These are phyloP conservation scores for Blastobotrys niveus DNA, from an alignment of 1,139 yeast species.

Conservation along the genomic window DNA sequence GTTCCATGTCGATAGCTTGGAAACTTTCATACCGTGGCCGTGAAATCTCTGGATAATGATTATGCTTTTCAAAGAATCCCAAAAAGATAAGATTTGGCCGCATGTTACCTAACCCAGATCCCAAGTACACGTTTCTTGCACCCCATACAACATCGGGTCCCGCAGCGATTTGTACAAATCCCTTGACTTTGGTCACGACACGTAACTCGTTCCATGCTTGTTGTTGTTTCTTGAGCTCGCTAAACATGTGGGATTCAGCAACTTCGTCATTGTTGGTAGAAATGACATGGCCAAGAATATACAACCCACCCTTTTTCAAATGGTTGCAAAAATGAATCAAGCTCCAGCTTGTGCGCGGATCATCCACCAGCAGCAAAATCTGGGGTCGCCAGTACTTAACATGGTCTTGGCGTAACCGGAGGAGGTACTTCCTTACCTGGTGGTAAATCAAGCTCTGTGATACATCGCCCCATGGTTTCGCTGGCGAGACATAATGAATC, in stretches of 20 bases:
- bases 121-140: slow-evolving; percentile 83
- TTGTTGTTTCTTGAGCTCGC: slow-evolving; percentile 65
- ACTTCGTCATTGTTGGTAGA: slow-evolving; percentile 37
- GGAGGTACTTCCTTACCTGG: slow-evolving; percentile 84
- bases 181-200: slow-evolving; percentile 72
- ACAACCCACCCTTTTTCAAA: slow-evolving; percentile 88
- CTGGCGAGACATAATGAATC: slow-evolving; percentile 88
- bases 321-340: slow-evolving; percentile 91
- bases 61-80: slow-evolving; percentile 67
- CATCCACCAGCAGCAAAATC: slow-evolving; percentile 76
- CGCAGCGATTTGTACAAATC: slow-evolving; percentile 86
- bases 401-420: slow-evolving; percentile 79
- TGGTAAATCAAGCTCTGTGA: slow-evolving; percentile 91
- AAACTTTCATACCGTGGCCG: slow-evolving; percentile 2
- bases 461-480: slow-evolving; percentile 96
- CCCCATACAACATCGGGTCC: slow-evolving; percentile 94
- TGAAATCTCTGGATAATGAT: slow-evolving; percentile 15
- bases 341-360: slow-evolving; percentile 88
- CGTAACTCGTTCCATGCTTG: slow-evolving; percentile 80
- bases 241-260: slow-evolving; percentile 50
- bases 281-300: slow-evolving; percentile 86
- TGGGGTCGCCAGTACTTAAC: slow-evolving; percentile 99
- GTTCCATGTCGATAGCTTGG: slow-evolving; percentile 26
- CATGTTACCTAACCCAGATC: slow-evolving; percentile 97
- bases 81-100: slow-evolving; percentile 88